A percentile compares a stretch with the other conserved stretches of the same genome.
Evolutionary conservation across 1,139 yeast species (phyloP).

Genomic region (Suhomyces atakaporum): DNA sequence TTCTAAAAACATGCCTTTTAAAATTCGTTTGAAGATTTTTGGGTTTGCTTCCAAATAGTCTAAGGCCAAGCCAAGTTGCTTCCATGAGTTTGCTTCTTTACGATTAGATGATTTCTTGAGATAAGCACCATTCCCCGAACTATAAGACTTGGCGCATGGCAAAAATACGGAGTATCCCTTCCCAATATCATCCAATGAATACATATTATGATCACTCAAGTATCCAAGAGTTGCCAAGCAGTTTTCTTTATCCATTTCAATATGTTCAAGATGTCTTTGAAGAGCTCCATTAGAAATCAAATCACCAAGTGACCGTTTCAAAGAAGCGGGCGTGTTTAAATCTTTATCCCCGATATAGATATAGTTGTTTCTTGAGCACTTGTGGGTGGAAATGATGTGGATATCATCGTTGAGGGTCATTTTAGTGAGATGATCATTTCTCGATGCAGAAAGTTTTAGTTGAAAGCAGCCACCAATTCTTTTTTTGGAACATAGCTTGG

Average conservation of each 20-base stretch:
- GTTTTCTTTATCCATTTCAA: slow-evolving; percentile 36
- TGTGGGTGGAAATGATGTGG: slow-evolving; percentile 42
- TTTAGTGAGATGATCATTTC: slow-evolving; percentile 38
- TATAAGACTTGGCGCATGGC: slow-evolving; percentile 58
- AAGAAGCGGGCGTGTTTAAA: slow-evolving; percentile 34
- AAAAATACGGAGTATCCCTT: slow-evolving; percentile 74
- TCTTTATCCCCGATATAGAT: slow-evolving; percentile 67
- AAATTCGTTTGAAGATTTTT: slow-evolving; percentile 49
- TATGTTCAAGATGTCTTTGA: slow-evolving; percentile 32
- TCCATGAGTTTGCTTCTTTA: slow-evolving; percentile 55
- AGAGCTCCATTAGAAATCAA: slow-evolving; percentile 39
- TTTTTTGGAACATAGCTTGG: slow-evolving; percentile 39
- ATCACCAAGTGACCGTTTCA: slow-evolving; percentile 42
- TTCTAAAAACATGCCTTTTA: slow-evolving; percentile 62
- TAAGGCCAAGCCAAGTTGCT: slow-evolving; percentile 58
- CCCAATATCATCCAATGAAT: slow-evolving; percentile 48
- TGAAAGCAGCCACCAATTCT: slow-evolving; percentile 45
- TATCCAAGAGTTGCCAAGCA: slow-evolving; percentile 41
- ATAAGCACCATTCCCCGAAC: neutral
- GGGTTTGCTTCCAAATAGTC: slow-evolving; percentile 59
- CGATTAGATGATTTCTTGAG: neutral
- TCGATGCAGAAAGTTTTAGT: slow-evolving; percentile 47
- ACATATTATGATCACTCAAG: slow-evolving; percentile 31
- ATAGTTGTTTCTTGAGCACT: slow-evolving; percentile 52
- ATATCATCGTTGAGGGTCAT: slow-evolving; percentile 41